Conservation (phyloP, 2,329 filamentous ascomycete species). For the Arthrobotrys entomopaga region DNA sequence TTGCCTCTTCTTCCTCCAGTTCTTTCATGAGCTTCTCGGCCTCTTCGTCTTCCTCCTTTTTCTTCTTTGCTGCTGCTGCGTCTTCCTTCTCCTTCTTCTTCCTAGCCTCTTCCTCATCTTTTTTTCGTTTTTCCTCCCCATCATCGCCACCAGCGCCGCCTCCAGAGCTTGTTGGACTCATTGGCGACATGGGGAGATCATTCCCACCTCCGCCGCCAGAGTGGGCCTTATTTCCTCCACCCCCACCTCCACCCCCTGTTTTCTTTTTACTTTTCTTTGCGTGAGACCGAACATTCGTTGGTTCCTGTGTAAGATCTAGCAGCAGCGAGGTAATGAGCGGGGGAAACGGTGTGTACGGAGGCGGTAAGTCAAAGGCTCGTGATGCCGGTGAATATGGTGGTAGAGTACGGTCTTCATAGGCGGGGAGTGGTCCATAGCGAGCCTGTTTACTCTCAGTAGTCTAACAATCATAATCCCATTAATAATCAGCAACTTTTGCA, state of each 20-base stretch:
- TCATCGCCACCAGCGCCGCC: slow-evolving; percentile 38
- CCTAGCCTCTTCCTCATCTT: slow-evolving; percentile 31
- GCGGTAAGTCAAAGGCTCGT: slow-evolving; percentile 20
- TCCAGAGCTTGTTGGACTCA: slow-evolving; percentile 41
- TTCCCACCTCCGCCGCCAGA: slow-evolving; percentile 27
- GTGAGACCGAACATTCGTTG: slow-evolving; percentile 42
- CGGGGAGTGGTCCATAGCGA: slow-evolving; percentile 7
- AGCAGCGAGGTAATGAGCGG: slow-evolving; percentile 18
- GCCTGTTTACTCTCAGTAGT: neutral
- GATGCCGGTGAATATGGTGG: slow-evolving; percentile 27
- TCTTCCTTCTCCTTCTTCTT: slow-evolving; percentile 35
- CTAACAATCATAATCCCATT: slow-evolving; percentile 11
- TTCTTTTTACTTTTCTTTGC: slow-evolving; percentile 48
- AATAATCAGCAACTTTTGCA: slow-evolving; percentile 19
- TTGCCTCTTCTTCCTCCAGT: slow-evolving; percentile 24
- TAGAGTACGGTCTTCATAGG: slow-evolving; percentile 13
- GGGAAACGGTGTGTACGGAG: slow-evolving; percentile 29
- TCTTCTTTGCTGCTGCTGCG: slow-evolving; percentile 16
- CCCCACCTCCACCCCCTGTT: neutral
- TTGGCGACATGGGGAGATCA: slow-evolving; percentile 36
- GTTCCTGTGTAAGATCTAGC: slow-evolving; percentile 38
- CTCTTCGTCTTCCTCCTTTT: slow-evolving; percentile 29
- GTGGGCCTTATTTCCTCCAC: slow-evolving; percentile 14
- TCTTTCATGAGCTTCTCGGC: slow-evolving; percentile 14
- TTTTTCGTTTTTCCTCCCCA: slow-evolving; percentile 34